Evolutionary conservation across 176 grass and related monocot genomes (phyloP), one percentile per base, ranked within the genome.

Genomic region (Oryza glumipatula): DNA sequence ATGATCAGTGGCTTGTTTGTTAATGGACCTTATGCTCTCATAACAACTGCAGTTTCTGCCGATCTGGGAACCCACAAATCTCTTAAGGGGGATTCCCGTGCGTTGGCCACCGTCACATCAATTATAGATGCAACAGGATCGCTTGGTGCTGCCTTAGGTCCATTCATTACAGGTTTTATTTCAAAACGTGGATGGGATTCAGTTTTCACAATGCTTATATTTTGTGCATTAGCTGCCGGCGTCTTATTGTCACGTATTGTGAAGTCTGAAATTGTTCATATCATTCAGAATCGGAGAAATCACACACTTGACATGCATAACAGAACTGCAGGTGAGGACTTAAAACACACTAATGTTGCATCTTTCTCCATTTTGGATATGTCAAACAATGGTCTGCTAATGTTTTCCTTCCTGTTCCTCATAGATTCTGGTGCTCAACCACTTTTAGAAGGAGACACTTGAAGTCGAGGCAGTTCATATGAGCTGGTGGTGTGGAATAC

Each of bases 51-150:
- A 39, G 89, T 94, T 56, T 94, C 92, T 70, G 87, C 89, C 61
- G 92, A 94, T 89, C 79, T 94, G 30, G 87, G 92, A 13, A 94
- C 92, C 76, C 92, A 94, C 68, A 80, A 85, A 52, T 92, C 92
- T 68, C 89, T 94, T 11, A 85, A 82, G 54, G 87, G 92, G 45
- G 87, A 94, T 73, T 89, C 89, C n/a, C 81, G 92, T 8, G 92
- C 92, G 15, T 56, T 94, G 78, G 84, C 89, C 73, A 94, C 92
- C 2, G 92, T 94, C 35, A 92, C 89, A 0, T 78, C 87, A 32
- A 89, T 94, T 81, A 94, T 94, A 85, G 89, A 94, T 72, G 92
- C 89, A 68, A 89, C 92, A 51, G 89, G 89, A 68, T 94, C 92
- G 46, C 84, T 89, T 36, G 92, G 92, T 68, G 92, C 87, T 67